Evolutionary conservation across 257 asterid genomes (phyloP).

Genomic region (Agastache rugosa): DNA sequence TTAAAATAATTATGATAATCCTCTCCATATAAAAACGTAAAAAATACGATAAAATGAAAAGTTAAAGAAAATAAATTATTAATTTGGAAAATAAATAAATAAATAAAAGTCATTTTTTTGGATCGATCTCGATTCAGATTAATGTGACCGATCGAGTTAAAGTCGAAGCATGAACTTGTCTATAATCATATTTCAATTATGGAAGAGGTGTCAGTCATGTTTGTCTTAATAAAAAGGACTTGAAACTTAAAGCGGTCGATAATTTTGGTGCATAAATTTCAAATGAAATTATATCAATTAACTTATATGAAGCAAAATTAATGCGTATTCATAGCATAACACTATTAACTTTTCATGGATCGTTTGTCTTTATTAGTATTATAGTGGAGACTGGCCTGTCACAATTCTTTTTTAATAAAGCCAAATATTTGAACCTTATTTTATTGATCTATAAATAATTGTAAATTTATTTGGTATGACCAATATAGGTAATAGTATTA

Average conservation of each 20-base stretch:
- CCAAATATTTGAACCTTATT: not conserved
- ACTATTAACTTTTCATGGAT: not conserved
- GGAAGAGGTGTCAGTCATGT: not conserved
- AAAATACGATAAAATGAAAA: too few species aligned
- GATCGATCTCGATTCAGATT: not conserved
- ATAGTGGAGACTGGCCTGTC: not conserved
- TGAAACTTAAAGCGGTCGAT: not conserved
- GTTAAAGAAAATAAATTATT: not conserved
- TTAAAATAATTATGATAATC: not conserved
- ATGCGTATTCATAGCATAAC: not conserved
- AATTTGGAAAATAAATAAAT: too few species aligned
- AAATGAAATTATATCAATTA: not conserved
- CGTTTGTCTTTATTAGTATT: not conserved
- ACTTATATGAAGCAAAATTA: not conserved
- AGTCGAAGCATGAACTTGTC: not conserved
- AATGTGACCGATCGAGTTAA: not conserved
- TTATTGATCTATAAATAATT: not conserved
- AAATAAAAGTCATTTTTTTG: too few species aligned
- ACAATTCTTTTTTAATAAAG: not conserved
- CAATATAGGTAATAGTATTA: not conserved
- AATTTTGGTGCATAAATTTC: not conserved
- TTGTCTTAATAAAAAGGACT: not conserved
- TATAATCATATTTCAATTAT: not conserved
- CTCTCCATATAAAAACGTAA: not conserved
- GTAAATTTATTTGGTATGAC: not conserved